A percentile compares a stretch with the other conserved stretches of the same genome.
phyloP scores from a whole-genome alignment of 306 rosid species.

The Oemleria cerasiformis region DNA sequence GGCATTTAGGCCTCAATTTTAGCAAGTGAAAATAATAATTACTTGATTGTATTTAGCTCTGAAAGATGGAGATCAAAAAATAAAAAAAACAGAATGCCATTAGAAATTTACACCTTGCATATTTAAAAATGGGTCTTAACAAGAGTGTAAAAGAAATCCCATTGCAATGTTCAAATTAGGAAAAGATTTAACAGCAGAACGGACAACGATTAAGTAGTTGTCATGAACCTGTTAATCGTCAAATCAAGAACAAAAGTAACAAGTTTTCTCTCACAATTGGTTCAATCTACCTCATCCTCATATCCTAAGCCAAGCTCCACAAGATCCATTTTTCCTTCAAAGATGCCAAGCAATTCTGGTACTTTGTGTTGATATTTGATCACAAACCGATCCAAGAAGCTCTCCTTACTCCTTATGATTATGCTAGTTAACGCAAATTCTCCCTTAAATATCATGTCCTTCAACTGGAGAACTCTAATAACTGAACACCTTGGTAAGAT shows the following conservation, averaged over 20 bases:
- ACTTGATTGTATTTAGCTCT: too few species aligned
- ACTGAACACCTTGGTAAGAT: conserved; percentile 45
- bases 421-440: neutral
- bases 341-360: neutral
- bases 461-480: conserved; percentile 23
- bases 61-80: too few species aligned
- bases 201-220: neutral
- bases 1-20: too few species aligned
- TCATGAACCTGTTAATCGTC: neutral
- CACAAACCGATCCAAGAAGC: conserved; percentile 6
- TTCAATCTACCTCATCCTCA: neutral
- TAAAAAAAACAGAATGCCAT: neutral
- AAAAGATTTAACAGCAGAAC: neutral
- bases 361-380: conserved; percentile 5
- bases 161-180: neutral
- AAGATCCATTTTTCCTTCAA: neutral
- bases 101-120: neutral
- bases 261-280: neutral
- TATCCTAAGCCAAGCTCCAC: neutral
- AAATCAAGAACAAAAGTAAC: neutral
- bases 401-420: neutral
- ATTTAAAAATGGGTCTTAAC: too few species aligned
- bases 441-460: conserved; percentile 9
- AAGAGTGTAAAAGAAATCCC: neutral
- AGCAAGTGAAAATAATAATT: too few species aligned